phyloP scores from a whole-genome alignment of 306 rosid species.

The Inga laurina region DNA sequence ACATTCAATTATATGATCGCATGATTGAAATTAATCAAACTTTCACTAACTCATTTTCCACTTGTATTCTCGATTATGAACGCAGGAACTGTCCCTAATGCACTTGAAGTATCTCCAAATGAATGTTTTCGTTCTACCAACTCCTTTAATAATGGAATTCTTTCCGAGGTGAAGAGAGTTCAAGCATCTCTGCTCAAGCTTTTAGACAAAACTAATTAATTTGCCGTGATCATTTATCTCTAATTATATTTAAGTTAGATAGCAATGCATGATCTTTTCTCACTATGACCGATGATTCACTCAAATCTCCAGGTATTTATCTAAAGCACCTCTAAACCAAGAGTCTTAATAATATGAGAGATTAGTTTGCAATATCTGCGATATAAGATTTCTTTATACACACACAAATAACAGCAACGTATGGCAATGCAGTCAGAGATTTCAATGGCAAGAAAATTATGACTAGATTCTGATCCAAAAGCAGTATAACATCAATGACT shows the following conservation, averaged over 20 bases:
- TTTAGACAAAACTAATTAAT: neutral
- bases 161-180: neutral
- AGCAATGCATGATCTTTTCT: neutral
- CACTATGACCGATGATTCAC: neutral
- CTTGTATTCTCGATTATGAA: neutral
- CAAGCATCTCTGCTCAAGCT: conserved; percentile 1
- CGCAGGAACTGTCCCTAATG: neutral
- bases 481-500: neutral
- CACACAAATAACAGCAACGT: neutral
- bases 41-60: conserved; percentile 7
- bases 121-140: neutral
- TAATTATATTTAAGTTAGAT: neutral
- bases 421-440: neutral
- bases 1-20: neutral
- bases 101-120: neutral
- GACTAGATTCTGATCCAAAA: neutral
- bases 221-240: neutral
- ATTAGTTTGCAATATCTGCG: neutral
- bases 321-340: neutral
- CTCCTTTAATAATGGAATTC: neutral
- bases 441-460: neutral
- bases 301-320: neutral
- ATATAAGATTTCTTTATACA: neutral
- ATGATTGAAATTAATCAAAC: conserved; percentile 13
- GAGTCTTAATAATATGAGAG: neutral